phyloP scores from a whole-genome alignment of 805 yeast species.

The Cyberlindnera maritima region DNA sequence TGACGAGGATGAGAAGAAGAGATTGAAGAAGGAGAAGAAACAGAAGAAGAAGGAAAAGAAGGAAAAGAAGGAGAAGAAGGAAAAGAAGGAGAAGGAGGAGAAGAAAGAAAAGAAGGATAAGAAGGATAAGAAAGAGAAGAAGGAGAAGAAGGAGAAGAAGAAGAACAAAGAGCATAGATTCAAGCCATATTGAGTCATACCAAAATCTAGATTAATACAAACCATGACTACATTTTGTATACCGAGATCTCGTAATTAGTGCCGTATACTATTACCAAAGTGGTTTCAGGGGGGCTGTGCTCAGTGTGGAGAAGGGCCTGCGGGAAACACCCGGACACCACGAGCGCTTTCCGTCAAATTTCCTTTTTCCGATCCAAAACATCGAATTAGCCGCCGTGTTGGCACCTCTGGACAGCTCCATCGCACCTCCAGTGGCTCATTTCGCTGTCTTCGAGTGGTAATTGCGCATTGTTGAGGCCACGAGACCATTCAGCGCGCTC shows the following conservation, averaged over 20 bases:
- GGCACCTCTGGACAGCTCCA: not conserved
- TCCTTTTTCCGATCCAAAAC: not conserved
- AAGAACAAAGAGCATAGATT: constrained; percentile 42
- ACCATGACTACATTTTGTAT: too few species aligned
- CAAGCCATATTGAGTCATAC: constrained; percentile 47
- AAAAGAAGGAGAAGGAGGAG: constrained; percentile 19
- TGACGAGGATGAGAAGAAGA: constrained; percentile 32
- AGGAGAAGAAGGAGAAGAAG: constrained; percentile 21
- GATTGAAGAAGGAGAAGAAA: constrained; percentile 35
- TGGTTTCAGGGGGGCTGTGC: too few species aligned
- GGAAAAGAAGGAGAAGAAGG: constrained; percentile 53
- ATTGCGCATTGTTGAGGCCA: too few species aligned
- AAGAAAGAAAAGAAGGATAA: constrained; percentile 31
- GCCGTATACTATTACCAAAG: too few species aligned
- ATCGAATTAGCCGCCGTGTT: constrained; percentile 1
- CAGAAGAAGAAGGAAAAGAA: constrained; percentile 36
- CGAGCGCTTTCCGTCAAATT: not conserved
- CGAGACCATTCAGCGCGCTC: too few species aligned
- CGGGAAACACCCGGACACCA: not conserved
- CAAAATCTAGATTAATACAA: too few species aligned
- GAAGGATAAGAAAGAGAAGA: constrained; percentile 39
- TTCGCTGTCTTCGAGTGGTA: not conserved
- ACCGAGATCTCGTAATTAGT: too few species aligned
- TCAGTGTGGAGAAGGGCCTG: too few species aligned
- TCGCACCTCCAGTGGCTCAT: not conserved